Evolutionary conservation across 2,329 filamentous ascomycete species (phyloP), one percentile per base, ranked within the genome.

Genomic region (Hymenoscyphus infarciens): DNA sequence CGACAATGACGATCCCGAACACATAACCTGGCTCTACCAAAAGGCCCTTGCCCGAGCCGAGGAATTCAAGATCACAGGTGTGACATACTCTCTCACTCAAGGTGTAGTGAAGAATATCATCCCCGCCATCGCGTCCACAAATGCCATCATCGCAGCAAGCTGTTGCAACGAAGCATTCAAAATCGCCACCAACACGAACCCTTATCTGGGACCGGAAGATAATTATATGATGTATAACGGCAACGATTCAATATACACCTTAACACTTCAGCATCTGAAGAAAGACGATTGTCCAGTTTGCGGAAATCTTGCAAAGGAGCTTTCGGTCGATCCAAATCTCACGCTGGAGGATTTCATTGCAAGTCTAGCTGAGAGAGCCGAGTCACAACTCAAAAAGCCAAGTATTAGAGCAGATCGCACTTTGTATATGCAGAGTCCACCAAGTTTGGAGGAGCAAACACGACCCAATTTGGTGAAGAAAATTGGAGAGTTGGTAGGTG

Each of bases 161-260:
- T 98, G 94, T 77, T 98, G 95, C 77, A 98, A 97, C 68, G 95
- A 99, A 77, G 94, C 93, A 1, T 87, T 98, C 78, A 99, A 99
- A 78, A 91, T 99, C 66, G 90, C 89, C 52, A 96, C 91, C 15
- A 86, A 83, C 57, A 86, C 88, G 42, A 95, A 94, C 35, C 92
- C 94, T 0, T 88, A 87, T 67, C 81, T 99, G 16, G 90, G 89
- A 13, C 81, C 86, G 66, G 87, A 89, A 54, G 89, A 89, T 61
- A 96, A 97, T 75, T 99, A 99, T 79, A 98, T 98, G 93, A 97
- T 97, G 91, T 99, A 99, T 76, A 97, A 92, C 13, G 95, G 96
- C 56, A 93, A 98, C 72, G 94, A 96, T 72, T 85, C 90, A 68
- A 89, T 99, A 68, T 99, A 99, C 79, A 99, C 95, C 0, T 97